phyloP scores from a whole-genome alignment of 768 basidiomycete genomes.

The Naematelia encephala region DNA sequence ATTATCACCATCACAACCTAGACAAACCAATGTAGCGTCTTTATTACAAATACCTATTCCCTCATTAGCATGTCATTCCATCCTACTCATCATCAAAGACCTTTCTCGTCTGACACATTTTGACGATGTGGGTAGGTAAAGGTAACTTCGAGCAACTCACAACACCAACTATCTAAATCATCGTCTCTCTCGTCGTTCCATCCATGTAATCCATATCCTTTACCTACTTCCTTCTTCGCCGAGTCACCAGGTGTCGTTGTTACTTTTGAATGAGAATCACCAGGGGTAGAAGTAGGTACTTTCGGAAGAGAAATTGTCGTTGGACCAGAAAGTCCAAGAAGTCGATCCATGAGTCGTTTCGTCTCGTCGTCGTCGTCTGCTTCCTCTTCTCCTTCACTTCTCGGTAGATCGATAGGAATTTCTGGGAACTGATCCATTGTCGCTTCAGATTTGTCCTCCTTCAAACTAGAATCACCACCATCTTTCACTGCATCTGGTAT shows the following conservation, averaged over 20 bases:
- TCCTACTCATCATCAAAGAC: not conserved
- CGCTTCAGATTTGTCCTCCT: not conserved
- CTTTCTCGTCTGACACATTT: not conserved
- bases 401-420: not conserved
- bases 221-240: not conserved
- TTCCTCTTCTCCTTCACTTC: conserved; percentile 6
- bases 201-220: conserved; percentile 30
- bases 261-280: not conserved
- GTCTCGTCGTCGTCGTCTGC: conserved; percentile 18
- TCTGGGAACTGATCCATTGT: not conserved
- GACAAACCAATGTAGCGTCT: conserved; percentile 36
- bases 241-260: not conserved
- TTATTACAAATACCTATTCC: conserved; percentile 40
- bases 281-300: not conserved
- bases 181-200: conserved; percentile 32
- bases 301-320: not conserved
- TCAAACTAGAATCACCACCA: not conserved
- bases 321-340: conserved; percentile 28
- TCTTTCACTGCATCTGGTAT: not conserved
- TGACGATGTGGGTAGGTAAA: not conserved
- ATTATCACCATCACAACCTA: conserved; percentile 37
- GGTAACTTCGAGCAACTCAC: conserved; percentile 20
- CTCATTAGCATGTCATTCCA: not conserved
- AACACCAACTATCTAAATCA: conserved; percentile 43
- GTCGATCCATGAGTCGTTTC: conserved; percentile 15